These are phyloP conservation scores for Aegilops bicornis DNA, from an alignment of 176 grass and related monocot genomes.

Conservation along the genomic window DNA sequence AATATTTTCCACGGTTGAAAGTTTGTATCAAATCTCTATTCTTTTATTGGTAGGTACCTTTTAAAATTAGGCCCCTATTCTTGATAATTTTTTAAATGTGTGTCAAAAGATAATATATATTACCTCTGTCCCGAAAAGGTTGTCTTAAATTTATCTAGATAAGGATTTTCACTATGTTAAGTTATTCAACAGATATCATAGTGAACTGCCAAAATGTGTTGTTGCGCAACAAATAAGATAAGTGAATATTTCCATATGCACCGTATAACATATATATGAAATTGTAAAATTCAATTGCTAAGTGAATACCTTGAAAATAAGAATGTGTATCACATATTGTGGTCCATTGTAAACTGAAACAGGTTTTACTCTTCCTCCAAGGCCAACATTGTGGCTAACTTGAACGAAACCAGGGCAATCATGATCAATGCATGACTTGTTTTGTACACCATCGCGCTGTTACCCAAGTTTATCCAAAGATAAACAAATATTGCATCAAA, in stretches of 20 bases:
- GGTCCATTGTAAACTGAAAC: slow-evolving; percentile 21
- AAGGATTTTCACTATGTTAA: not conserved
- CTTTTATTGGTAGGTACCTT: not conserved
- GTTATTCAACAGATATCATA: not conserved
- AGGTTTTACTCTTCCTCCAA: slow-evolving; percentile 5
- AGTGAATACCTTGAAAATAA: slow-evolving; percentile 18
- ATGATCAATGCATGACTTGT: slow-evolving; percentile 3
- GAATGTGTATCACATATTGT: not conserved
- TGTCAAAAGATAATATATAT: not conserved
- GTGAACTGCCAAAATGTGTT: not conserved
- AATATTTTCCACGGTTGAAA: not conserved
- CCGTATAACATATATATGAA: not conserved
- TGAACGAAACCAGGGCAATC: slow-evolving; percentile 37
- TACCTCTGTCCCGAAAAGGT: not conserved
- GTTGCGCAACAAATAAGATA: not conserved
- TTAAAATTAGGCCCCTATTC: not conserved
- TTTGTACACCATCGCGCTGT: not conserved
- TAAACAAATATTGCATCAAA: not conserved
- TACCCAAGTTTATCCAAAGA: not conserved
- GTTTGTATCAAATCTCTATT: not conserved
- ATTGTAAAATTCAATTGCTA: not conserved
- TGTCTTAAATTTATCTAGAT: not conserved
- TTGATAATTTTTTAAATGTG: not conserved
- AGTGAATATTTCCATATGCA: not conserved
- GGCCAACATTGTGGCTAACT: slow-evolving; percentile 8